Conservation (phyloP, 169 alveolate genomes). For the Plasmodium billcollinsi region DNA sequence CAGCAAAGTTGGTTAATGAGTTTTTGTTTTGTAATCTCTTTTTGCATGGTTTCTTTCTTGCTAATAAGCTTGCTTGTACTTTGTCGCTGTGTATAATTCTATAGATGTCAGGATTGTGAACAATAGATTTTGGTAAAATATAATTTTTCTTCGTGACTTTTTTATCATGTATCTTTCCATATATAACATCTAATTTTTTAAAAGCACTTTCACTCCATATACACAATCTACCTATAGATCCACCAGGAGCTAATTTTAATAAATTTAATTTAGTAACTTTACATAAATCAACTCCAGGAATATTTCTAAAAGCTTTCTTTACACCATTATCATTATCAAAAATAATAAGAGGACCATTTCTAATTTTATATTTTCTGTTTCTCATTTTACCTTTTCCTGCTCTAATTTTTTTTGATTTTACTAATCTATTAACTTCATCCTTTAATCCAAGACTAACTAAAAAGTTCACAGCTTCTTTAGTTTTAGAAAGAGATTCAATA, state of each 20-base stretch:
- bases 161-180: conserved; percentile 27
- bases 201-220: conserved; percentile 98
- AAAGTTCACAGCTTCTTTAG: conserved; percentile 92
- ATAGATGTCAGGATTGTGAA: conserved; percentile 89
- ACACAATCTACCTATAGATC: conserved; percentile 97
- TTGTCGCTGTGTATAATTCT: conserved; percentile 97
- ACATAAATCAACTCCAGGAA: conserved; percentile 98
- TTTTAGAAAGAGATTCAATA: conserved; percentile 90
- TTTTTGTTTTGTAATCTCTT: conserved; percentile 76
- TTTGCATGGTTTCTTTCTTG: conserved; percentile 80
- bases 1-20: conserved; percentile 80
- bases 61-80: conserved; percentile 94
- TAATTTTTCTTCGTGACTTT: conserved; percentile 83
- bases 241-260: conserved; percentile 99
- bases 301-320: conserved; percentile 96
- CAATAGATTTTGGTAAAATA: conserved; percentile 91
- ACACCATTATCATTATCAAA: conserved; percentile 95
- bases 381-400: conserved; percentile 97
- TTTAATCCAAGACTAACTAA: conserved; percentile 92
- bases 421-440: conserved; percentile 91
- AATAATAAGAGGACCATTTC: conserved; percentile 98
- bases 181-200: conserved; percentile 87
- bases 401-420: conserved; percentile 88
- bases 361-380: conserved; percentile 94
- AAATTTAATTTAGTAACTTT: conserved; percentile 96